These are phyloP conservation scores for Apiospora arundinis DNA, from an alignment of 2,329 filamentous ascomycete species.

Conservation along the genomic window DNA sequence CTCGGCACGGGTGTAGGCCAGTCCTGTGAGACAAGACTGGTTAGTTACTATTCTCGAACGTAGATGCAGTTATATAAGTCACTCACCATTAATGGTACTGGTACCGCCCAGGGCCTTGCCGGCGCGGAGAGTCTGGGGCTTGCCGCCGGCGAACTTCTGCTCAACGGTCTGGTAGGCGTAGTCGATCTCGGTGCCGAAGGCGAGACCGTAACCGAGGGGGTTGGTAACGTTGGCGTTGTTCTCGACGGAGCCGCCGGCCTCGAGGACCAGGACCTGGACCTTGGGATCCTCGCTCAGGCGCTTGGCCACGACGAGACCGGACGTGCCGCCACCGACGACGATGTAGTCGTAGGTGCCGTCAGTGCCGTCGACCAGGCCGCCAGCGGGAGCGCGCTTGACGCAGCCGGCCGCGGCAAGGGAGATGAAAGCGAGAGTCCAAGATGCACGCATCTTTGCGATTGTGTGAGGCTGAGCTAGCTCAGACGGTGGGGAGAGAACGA, in stretches of 20 bases:
- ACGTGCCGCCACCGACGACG: constrained; percentile 22
- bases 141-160: constrained; percentile 22
- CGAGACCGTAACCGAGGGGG: constrained; percentile 19
- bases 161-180: constrained; percentile 19
- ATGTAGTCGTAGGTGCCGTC: constrained; percentile 23
- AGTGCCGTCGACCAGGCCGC: background rate
- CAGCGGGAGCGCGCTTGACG: background rate
- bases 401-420: constrained; percentile 20
- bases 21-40: constrained; percentile 34
- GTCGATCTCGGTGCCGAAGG: constrained; percentile 24
- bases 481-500: background rate
- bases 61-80: background rate
- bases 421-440: constrained; percentile 19
- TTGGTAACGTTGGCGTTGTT: constrained; percentile 23
- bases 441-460: constrained; percentile 18
- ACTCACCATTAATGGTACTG: constrained; percentile 23
- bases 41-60: background rate
- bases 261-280: constrained; percentile 22
- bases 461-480: background rate
- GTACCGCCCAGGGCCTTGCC: constrained; percentile 26
- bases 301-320: constrained; percentile 24
- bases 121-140: constrained; percentile 13
- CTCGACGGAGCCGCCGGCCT: constrained; percentile 24
- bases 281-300: constrained; percentile 22
- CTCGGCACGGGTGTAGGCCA: constrained; percentile 44